Base-by-base conservation (phyloP, 257 asterid genomes). In the Solanum clarkiae region DNA sequence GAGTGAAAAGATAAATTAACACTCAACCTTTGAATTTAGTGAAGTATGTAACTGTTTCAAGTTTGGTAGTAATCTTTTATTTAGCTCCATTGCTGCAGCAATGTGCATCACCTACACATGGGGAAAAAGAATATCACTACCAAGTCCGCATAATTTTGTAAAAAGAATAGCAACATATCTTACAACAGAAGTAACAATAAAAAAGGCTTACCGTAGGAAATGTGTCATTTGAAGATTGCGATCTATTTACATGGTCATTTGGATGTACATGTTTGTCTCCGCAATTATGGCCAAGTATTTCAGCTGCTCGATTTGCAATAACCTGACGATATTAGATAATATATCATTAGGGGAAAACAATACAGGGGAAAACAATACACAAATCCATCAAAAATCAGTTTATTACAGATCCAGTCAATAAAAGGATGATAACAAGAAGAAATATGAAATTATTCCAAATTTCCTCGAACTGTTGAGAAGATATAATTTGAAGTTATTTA, bases 171-270 rank as follows among this genome's bases (percentile, higher is more conserved):
- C 29, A 57, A 54, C 63, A 81, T 60, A 11, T 69, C 68, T 80
- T 86, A 70, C 89, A 55, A 75, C 56, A 77, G 49, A 75, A 75
- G 82, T 75, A 47, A 75, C 44, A 75, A 16, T 75, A 49, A 24
- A 49, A 80, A 86, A 80, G 84, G 84, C 99, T 92, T 89, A 97
- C 99, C 32, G 98, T 97, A 29, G 99, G 98, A 90, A 97, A 95
- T 42, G 99, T 97, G 88, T 97, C 99, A 84, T 97, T 97, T 63
- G 99, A 97, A 89, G 99, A 97, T 87, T 97, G 98, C 57, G 98
- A 97, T 85, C 98, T 90, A 90, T 97, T 97, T 80, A 97, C 99
- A 75, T 97, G 99, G 87, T 97, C 99, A 85, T 94, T 97, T 80
- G 98, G 99, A 86, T 97, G 99, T 85, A 97, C 98, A 84, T 88